Percentiles rank a stretch among this genome's conserved stretches.
These are phyloP conservation scores for Cladosporium sp. DNA, from an alignment of 2,329 filamentous ascomycete species.

Conservation along the genomic window DNA sequence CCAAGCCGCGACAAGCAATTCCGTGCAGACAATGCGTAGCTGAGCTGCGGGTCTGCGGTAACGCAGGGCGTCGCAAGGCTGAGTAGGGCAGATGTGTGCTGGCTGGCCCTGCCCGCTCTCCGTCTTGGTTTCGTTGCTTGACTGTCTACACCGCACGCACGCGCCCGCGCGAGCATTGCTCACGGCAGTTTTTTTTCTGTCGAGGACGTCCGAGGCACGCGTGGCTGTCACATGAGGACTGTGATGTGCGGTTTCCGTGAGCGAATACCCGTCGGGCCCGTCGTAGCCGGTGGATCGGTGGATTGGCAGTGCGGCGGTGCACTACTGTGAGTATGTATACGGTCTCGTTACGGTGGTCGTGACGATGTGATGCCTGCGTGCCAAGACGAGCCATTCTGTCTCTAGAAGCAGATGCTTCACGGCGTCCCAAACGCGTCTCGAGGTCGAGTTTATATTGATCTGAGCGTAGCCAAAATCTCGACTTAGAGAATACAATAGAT, in stretches of 20 bases:
- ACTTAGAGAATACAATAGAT: no score
- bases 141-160: constrained; percentile 1
- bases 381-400: not conserved
- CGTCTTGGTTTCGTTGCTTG: constrained; percentile 14
- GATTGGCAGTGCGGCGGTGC: not conserved
- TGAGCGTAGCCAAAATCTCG: not conserved
- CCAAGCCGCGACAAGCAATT: constrained; percentile 14
- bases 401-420: not conserved
- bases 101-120: constrained; percentile 8
- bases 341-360: not conserved
- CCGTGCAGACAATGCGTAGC: constrained; percentile 10
- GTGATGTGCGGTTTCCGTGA: not conserved
- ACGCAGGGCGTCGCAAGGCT: constrained; percentile 10
- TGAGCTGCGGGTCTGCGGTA: constrained; percentile 9
- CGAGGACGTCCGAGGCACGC: not conserved
- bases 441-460: not conserved
- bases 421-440: not conserved
- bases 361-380: not conserved
- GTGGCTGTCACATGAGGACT: constrained; percentile 2
- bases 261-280: not conserved
- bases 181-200: not conserved
- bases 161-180: not conserved
- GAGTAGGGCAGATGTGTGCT: constrained; percentile 15
- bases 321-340: not conserved
- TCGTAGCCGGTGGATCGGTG: not conserved